Evolutionary conservation across 257 asterid species (phyloP), one percentile per base, ranked within the genome.

Genomic region (Linderniella brevidens): DNA sequence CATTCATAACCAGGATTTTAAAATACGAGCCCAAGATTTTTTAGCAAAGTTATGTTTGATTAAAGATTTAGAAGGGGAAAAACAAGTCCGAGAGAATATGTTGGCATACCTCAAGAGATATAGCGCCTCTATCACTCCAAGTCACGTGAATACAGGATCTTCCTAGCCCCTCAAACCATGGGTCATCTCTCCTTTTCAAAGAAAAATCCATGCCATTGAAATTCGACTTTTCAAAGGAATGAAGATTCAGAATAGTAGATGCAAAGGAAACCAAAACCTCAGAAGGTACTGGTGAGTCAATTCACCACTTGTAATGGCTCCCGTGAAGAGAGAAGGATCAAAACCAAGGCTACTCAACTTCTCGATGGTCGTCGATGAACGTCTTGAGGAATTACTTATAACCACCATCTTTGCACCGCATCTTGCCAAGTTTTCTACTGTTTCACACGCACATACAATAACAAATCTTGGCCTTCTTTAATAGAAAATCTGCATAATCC

Each of bases 221-320:
- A 3, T 39, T 11, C 43, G 9, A 13, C 15, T 10, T 39, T n/a
- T n/a, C n/a, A n/a, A n/a, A n/a, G n/a, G 43, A 9, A 1, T 39
- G 9, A 2, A 10, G 3, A 3, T 39, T 39, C 43, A 11, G 15
- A 39, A 39, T 1, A 12, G 19, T 17, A 43, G 11, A 43, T 12
- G 17, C 18, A 15, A 43, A 19, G 46, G 44, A 19, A 48, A 57
- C 52, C 17, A 37, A 40, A 25, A 77, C 95, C 93, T 74, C 65
- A 72, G 74, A 49, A 88, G 97, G 64, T 72, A 63, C 74, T 78
- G 84, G 61, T 88, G 79, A 15, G 95, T 78, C 60, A 88, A 71
- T 65, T 88, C 97, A 35, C 97, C 97, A 58, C 97, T 88, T 17
- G 95, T 88, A 54, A 88, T 80, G 59, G 93, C 92, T 54, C 97